Base-by-base conservation (phyloP, 2,329 filamentous ascomycete species). In the Pseudocercospora pini-densiflorae region DNA sequence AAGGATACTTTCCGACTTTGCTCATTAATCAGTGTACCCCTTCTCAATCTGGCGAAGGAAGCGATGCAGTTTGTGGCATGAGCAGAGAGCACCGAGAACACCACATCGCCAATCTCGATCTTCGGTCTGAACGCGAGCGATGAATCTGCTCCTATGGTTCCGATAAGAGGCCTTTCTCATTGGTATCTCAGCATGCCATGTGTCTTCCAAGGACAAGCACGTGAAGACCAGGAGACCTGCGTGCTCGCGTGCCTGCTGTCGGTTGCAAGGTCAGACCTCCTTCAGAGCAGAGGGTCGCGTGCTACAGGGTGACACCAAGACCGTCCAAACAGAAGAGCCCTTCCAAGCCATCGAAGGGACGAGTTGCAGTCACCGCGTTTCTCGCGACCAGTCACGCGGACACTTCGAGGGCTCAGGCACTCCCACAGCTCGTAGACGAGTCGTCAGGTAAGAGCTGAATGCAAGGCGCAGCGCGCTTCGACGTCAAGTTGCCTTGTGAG, bases 361-460 rank as follows among this genome's bases (percentile, higher is more conserved):
- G n/a, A 16, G 24, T n/a, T 24, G 49, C 21, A 24, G 8, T 29
- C 14, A 29, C 49, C 24, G 19, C 49, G 23, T 4, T 49, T n/a
- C 23, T 23, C 49, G 10, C 24, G 23, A 16, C 23, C 33, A 7
- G 24, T 54, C 49, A 54, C 49, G 24, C 21, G n/a, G 45, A 49
- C n/a, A 23, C 5, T 5, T 36, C 4, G 33, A 36, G 33, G 33
- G 3, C 5, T 43, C 19, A 51, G 47, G 47, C 47, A 51, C 9
- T 24, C 47, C 16, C 23, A 33, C 23, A 55, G 51, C 51, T 29
- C n/a, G 16, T 24, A 24, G 24, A 19, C 16, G 51, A 33, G 51
- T 55, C 5, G 23, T 55, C 51, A 55, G 23, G 51, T 19, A 29
- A 16, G 51, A 55, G 23, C 51, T 55, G 51, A 55, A 55, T 55